Evolutionary conservation across 192 early-diverging fungal species (phyloP).

Genomic region (Blastocladiella britannica): DNA sequence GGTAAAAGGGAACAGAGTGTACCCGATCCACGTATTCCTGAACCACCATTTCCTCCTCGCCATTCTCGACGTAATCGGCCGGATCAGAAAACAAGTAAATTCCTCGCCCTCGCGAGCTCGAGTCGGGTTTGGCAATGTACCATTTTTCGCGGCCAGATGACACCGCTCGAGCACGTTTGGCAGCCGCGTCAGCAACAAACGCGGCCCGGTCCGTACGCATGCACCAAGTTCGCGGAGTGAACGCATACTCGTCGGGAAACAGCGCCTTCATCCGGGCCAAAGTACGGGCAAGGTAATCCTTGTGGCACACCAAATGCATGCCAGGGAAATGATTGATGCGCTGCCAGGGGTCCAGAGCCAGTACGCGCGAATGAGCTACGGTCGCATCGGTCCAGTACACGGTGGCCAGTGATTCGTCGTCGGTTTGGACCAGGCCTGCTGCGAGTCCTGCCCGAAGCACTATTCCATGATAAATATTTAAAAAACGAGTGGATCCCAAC

Average conservation of each 20-base stretch:
- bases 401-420: too few relatives aligned
- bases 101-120: slow-evolving; percentile 25
- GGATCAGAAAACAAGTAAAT: slow-evolving; percentile 10
- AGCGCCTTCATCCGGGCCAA: slow-evolving; percentile 17
- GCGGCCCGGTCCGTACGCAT: slow-evolving; percentile 26
- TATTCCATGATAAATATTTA: too few relatives aligned
- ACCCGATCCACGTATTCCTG: slow-evolving; percentile 7
- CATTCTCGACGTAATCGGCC: slow-evolving; percentile 5
- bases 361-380: too few relatives aligned
- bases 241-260: slow-evolving; percentile 31
- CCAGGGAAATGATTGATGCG: slow-evolving; percentile 41
- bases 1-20: too few relatives aligned
- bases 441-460: too few relatives aligned
- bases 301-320: slow-evolving; percentile 41
- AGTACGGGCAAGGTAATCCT: slow-evolving; percentile 33
- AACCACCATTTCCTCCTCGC: slow-evolving; percentile 5
- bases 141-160: slow-evolving; percentile 6
- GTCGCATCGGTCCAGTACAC: too few relatives aligned
- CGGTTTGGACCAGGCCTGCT: too few relatives aligned
- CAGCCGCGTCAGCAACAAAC: slow-evolving; percentile 4
- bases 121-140: slow-evolving; percentile 34
- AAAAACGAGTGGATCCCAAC: too few relatives aligned
- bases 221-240: slow-evolving; percentile 32
- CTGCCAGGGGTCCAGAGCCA: slow-evolving; percentile 23
- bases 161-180: background rate